Evolutionary conservation across 2,329 filamentous ascomycete species (phyloP).

Genomic region (Dothistroma septosporum): DNA sequence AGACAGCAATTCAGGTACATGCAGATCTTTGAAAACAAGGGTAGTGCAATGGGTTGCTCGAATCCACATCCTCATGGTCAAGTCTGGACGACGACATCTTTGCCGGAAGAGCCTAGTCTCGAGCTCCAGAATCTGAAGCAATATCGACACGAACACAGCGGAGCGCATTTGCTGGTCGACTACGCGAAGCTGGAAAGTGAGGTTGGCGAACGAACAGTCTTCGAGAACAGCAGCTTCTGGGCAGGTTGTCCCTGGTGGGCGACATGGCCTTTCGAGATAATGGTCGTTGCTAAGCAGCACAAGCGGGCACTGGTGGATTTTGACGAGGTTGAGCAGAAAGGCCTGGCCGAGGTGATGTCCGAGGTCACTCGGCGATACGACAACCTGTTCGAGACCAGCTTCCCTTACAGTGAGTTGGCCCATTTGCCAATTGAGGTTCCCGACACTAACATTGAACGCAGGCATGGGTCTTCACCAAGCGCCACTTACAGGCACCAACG

Average conservation of each 20-base stretch:
- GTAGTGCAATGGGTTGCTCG: conserved; percentile 94
- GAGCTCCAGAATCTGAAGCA: conserved; percentile 75
- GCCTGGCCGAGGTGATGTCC: conserved; percentile 78
- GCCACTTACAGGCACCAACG: conserved; percentile 72
- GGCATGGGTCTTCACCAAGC: conserved; percentile 95
- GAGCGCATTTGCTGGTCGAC: conserved; percentile 75
- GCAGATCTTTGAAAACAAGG: conserved; percentile 99
- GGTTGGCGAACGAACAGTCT: conserved; percentile 81
- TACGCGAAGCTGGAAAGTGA: conserved; percentile 78
- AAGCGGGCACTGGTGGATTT: conserved; percentile 82
- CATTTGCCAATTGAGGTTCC: not conserved
- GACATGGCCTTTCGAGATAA: conserved; percentile 92
- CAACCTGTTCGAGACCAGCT: conserved; percentile 93
- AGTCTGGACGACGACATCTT: conserved; percentile 85
- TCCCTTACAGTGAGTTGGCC: conserved; percentile 73
- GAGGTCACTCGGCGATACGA: conserved; percentile 90
- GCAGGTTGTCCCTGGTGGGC: conserved; percentile 97
- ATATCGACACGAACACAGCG: conserved; percentile 69
- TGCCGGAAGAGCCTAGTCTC: conserved; percentile 82
- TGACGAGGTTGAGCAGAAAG: conserved; percentile 61
- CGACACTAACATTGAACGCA: conserved; percentile 29
- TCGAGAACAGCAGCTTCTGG: conserved; percentile 78
- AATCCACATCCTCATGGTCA: conserved; percentile 98
- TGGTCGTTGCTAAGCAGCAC: conserved; percentile 80
- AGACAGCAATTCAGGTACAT: conserved; percentile 85